Evolutionary conservation across 2,329 filamentous ascomycete genomes (phyloP).

Genomic region (Talaromyces sp.): DNA sequence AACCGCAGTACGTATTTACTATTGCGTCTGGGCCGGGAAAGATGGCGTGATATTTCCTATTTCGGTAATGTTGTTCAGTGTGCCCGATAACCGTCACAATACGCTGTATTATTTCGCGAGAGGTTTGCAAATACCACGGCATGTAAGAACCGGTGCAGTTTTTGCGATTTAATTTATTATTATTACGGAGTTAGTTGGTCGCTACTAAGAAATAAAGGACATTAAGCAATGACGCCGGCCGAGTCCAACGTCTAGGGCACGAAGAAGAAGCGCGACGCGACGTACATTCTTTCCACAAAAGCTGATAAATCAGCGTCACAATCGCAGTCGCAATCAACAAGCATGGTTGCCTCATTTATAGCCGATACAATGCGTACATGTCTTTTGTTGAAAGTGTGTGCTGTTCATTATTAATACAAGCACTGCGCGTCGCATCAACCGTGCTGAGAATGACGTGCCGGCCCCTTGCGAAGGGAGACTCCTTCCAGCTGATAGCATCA

Average conservation of each 20-base stretch:
- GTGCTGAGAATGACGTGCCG: constrained; percentile 8
- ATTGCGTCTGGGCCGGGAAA: background rate
- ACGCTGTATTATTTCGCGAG: background rate
- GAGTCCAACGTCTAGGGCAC: background rate
- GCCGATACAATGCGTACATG: background rate
- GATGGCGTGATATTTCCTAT: constrained; percentile 1
- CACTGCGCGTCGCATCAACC: constrained; percentile 5
- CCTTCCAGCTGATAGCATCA: background rate
- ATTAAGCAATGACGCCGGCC: background rate
- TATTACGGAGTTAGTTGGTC: background rate
- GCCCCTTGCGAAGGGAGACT: background rate
- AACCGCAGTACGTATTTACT: background rate
- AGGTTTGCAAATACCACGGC: background rate
- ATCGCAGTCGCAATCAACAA: background rate
- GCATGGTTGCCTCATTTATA: background rate
- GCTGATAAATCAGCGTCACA: background rate
- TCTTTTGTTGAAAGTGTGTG: background rate
- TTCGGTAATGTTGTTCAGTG: background rate
- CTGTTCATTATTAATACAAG: background rate
- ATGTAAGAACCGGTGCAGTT: background rate
- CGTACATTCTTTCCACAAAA: background rate
- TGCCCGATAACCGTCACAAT: background rate
- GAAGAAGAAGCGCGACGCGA: background rate
- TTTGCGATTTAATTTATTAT: background rate
- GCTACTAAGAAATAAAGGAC: background rate